Base-by-base conservation (phyloP, 495 filamentous ascomycete genomes). In the Penicillium bovifimosum region DNA sequence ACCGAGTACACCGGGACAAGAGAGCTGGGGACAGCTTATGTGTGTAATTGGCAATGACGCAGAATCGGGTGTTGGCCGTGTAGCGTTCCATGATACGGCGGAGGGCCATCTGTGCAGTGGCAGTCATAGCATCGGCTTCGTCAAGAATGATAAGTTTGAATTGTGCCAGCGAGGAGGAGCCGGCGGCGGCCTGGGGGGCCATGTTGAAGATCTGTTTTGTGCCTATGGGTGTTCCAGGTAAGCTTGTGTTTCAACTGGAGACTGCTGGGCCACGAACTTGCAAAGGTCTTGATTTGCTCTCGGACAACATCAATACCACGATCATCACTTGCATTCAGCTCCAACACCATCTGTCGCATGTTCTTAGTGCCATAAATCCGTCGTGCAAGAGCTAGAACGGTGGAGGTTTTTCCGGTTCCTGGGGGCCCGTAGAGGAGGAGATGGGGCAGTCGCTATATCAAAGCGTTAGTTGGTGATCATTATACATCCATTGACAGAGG, bases 271-370 rank as follows among this genome's bases (percentile, higher is more conserved):
- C 9, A 67, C 57, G 74, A 80, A 61, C 87, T 95, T 26, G 90
- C 91, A 70, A 97, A 99, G 1, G 95, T 99, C 76, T 96, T 97
- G 76, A 99, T 97, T 69, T 97, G 95, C 69, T 99, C 95, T 52
- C 92, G 82, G 39, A 99, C 93, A 5, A 99, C 93, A 55, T 99
- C 95, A 71, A 99, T 99, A 61, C 93, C 93, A 73, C 93, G 80
- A 63, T 98, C 93, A 62, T 98, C 93, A 54, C 88, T 95, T 31
- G 93, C 93, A 68, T 98, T 98, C 50, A 98, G 80, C 65, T 98
- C 93, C 6, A 98, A 78, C 41, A 98, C 95, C 88, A 97, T 96
- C 66, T 98, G 93, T 20, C 91, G 83, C 84, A 97, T 86, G 67
- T 96, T 97, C 52, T 87, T 87, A 48, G 71, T 70, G 33, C 93